A percentile compares a stretch with the other conserved stretches of the same genome.
Evolutionary conservation across 78 protist species (phyloP).

Genomic region (Capsaspora owczarzaki): DNA sequence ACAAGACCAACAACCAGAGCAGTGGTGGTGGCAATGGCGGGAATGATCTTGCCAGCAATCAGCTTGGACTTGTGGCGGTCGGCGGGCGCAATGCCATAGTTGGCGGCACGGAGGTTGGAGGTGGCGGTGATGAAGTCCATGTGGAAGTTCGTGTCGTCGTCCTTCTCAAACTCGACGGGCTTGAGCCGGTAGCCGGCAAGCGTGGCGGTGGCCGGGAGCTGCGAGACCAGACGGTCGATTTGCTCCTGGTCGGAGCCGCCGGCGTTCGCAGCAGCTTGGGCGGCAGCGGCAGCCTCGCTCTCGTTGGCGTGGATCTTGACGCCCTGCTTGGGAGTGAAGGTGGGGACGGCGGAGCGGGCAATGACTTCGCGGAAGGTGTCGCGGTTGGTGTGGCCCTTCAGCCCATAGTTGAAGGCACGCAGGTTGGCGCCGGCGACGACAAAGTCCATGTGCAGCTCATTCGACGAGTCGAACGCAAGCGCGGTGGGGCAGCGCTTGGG

Average conservation of each 20-base stretch:
- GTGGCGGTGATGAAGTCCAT: conserved; percentile 93
- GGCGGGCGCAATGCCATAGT: conserved; percentile 84
- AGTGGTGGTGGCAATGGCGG: conserved; percentile 99
- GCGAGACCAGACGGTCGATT: neutral
- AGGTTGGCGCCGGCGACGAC: conserved; percentile 81
- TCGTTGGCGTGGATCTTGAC: conserved; percentile 70
- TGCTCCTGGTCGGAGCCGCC: neutral
- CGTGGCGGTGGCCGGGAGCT: neutral
- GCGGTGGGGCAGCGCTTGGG: conserved; percentile 80
- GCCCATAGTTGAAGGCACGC: conserved; percentile 76
- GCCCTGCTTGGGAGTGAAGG: conserved; percentile 66
- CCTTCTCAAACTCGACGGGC: conserved; percentile 43
- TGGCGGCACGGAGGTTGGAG: conserved; percentile 94
- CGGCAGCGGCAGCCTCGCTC: conserved; percentile 27
- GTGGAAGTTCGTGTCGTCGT: conserved; percentile 98
- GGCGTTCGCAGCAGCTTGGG: neutral
- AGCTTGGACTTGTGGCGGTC: conserved; percentile 59
- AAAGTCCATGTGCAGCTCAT: conserved; percentile 68
- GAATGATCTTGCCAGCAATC: conserved; percentile 98
- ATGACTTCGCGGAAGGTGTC: neutral
- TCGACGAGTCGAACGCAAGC: conserved; percentile 24
- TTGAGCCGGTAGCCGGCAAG: neutral
- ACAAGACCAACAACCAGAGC: conserved; percentile 94
- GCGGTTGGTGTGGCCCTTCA: conserved; percentile 26
- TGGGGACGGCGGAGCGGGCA: conserved; percentile 54